phyloP scores from a whole-genome alignment of 176 grass and related monocot species.

The Aegilops tauschii region DNA sequence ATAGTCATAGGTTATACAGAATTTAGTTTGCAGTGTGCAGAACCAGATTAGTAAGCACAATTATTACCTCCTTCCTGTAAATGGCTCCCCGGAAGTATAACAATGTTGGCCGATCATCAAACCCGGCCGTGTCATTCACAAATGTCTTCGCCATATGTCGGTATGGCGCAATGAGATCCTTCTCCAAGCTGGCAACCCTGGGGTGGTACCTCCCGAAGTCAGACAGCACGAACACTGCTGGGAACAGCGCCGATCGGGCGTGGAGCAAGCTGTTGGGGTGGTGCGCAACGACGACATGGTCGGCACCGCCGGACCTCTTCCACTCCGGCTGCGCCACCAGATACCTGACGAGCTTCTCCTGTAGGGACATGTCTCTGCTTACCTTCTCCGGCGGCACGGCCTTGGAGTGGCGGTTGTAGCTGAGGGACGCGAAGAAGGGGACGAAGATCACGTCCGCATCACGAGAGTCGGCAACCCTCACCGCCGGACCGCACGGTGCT shows the following conservation, averaged over 20 bases:
- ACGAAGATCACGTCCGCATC: conserved; percentile 84
- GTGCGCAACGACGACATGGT: conserved; percentile 88
- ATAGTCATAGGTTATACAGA: background rate
- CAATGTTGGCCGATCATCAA: conserved; percentile 62
- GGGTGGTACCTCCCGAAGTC: conserved; percentile 90
- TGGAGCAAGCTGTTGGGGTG: conserved; percentile 92
- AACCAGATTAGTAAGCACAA: background rate
- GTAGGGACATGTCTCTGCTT: conserved; percentile 52
- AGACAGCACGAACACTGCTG: conserved; percentile 70
- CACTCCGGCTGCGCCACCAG: conserved; percentile 56
- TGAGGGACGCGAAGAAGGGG: conserved; percentile 86
- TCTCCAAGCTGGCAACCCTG: conserved; percentile 78
- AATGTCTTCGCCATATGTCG: conserved; percentile 72
- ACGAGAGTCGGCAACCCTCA: conserved; percentile 50
- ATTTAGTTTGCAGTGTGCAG: background rate
- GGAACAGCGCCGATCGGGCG: conserved; percentile 50
- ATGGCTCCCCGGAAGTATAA: conserved; percentile 90
- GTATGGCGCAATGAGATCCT: conserved; percentile 85
- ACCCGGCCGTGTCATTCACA: conserved; percentile 64
- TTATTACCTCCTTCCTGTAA: conserved; percentile 95
- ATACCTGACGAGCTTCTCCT: conserved; percentile 68
- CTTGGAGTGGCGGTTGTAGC: conserved; percentile 85
- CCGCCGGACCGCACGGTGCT: conserved; percentile 36
- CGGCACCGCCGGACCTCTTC: conserved; percentile 61
- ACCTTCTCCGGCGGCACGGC: conserved; percentile 52